Percentiles rank a stretch among this genome's conserved stretches.
phyloP scores from a whole-genome alignment of 352 stramenopile genomes.

The Pythium plurisporium region DNA sequence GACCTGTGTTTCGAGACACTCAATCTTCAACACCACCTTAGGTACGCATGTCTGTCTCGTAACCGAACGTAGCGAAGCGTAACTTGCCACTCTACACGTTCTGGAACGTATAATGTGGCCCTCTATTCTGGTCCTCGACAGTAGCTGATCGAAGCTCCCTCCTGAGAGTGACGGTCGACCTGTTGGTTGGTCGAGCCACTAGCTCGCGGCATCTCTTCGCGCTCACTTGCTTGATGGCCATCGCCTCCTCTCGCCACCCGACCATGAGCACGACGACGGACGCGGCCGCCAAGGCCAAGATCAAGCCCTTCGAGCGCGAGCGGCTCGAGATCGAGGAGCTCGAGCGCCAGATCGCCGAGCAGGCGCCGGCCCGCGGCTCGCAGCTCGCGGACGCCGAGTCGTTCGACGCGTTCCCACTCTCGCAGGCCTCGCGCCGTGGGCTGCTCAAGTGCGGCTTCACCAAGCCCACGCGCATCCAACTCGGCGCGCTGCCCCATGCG shows the following conservation, averaged over 20 bases:
- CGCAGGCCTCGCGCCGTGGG: slow-evolving; percentile 65
- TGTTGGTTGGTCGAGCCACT: slow-evolving; percentile 20
- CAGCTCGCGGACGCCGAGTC: slow-evolving; percentile 67
- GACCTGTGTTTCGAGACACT: too few relatives aligned
- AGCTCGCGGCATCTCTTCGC: slow-evolving; percentile 8
- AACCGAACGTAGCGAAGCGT: slow-evolving; percentile 10
- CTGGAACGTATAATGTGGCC: slow-evolving; percentile 13
- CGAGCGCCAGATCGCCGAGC: slow-evolving; percentile 54
- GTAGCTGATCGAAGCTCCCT: neutral
- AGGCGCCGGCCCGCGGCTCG: slow-evolving; percentile 73
- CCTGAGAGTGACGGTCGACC: slow-evolving; percentile 3
- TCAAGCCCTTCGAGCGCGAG: slow-evolving; percentile 79
- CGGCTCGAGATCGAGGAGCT: slow-evolving; percentile 62
- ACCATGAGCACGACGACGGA: slow-evolving; percentile 10
- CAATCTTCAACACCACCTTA: too few relatives aligned
- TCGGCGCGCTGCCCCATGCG: slow-evolving; percentile 81
- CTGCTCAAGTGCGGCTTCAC: slow-evolving; percentile 76
- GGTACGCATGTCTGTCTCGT: too few relatives aligned
- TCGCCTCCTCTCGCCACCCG: neutral
- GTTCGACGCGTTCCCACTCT: slow-evolving; percentile 86
- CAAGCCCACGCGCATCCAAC: slow-evolving; percentile 89
- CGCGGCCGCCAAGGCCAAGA: slow-evolving; percentile 28
- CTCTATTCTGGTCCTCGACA: slow-evolving; percentile 6
- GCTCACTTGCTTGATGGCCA: slow-evolving; percentile 16
- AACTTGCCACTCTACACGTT: slow-evolving; percentile 1